phyloP scores from a whole-genome alignment of 139 green algal species.

The Zygnema circumcarinatum region DNA sequence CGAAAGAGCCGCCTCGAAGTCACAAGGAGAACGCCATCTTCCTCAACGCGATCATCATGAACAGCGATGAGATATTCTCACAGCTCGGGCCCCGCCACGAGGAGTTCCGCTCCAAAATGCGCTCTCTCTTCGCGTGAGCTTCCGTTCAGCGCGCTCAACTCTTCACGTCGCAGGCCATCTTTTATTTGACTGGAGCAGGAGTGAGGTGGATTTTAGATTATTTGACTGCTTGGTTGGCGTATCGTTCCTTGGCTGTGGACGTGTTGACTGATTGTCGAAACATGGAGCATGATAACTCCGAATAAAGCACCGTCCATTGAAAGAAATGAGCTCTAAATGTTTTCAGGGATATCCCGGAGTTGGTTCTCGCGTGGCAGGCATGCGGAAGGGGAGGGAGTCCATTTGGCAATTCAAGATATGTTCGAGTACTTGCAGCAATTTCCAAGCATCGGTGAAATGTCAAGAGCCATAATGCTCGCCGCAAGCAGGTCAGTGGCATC shows the following conservation, averaged over 20 bases:
- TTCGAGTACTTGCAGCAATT: not conserved
- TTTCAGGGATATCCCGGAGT: too few species aligned
- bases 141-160: not conserved
- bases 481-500: not conserved
- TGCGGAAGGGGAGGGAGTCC: not conserved
- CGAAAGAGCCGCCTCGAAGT: not conserved
- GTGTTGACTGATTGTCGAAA: too few species aligned
- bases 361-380: not conserved
- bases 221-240: too few species aligned
- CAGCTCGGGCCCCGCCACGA: not conserved
- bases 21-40: constrained; percentile 35
- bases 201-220: constrained; percentile 1
- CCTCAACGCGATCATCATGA: constrained; percentile 12
- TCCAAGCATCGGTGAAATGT: not conserved
- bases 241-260: too few species aligned
- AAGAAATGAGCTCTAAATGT: too few species aligned
- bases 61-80: constrained; percentile 12
- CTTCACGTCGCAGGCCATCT: not conserved
- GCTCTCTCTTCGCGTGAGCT: not conserved
- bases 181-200: not conserved
- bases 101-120: not conserved
- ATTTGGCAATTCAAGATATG: not conserved
- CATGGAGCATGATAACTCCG: too few species aligned
- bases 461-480: not conserved
- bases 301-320: too few species aligned